Evolutionary conservation across 169 alveolate genomes (phyloP), one percentile per base, ranked within the genome.

Genomic region (Eimeria acervulina): DNA sequence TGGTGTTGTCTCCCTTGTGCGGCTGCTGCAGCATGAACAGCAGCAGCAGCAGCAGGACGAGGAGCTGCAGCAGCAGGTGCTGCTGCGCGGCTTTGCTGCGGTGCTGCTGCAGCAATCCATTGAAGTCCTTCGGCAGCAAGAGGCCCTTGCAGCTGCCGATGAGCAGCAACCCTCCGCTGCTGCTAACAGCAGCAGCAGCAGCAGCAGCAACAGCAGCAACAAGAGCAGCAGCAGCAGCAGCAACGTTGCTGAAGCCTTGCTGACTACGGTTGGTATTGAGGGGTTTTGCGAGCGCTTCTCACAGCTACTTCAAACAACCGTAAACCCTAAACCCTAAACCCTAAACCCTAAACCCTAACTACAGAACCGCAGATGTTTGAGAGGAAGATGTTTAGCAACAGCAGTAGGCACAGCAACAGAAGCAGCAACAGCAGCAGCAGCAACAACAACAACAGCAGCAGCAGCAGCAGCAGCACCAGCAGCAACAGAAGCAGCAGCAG

Each of bases 281-380:
- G 88, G 88, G 47, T 44, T 76, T 23, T 76, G 88, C 31, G 61
- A 76, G 61, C 55, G 88, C 17, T 44, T 76, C 17, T 33, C 63
- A 36, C 13, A 76, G 31, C 12, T 76, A 17, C 88, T 76, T 36
- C 51, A 40, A 23, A 2, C 88, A 19, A 76, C 88, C 10, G 88
- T 76, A 76, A 76, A 40, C 88, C 88, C 88, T 40, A 33, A 76
- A 76, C 88, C 88, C 61, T 76, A 76, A 40, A 40, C 88, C 88
- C 88, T 76, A 40, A 76, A 42, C 55, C 23, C 87, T 40, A 21
- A 15, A 51, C 15, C 7, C 15, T 51, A 51, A 12, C 0, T 10
- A 51, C 15, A 17, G 59, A 51, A 51, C 7, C 2, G 59, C 21
- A 51, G n/a, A n/a, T n/a, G n/a, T n/a, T n/a, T n/a, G n/a, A n/a